These are phyloP conservation scores for Phenoliferia sp. DNA, from an alignment of 1,284 basidiomycete genomes.

Conservation along the genomic window DNA sequence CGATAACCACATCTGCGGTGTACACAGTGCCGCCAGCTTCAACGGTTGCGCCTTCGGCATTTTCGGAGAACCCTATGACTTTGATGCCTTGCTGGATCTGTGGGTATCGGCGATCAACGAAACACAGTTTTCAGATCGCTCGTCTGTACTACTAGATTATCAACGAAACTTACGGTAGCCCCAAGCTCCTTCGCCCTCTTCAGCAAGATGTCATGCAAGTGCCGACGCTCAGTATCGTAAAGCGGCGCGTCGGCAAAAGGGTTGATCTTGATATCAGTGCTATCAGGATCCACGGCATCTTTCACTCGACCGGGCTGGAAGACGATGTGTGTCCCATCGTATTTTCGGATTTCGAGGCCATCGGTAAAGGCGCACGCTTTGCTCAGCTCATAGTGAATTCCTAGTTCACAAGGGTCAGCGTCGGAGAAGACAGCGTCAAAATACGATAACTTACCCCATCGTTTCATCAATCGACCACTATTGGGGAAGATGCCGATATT, in stretches of 20 bases:
- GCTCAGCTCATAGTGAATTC: conserved; percentile 6
- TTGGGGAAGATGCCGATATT: conserved; percentile 20
- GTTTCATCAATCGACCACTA: conserved; percentile 5
- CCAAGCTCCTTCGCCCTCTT: conserved; percentile 13
- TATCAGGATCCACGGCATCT: neutral
- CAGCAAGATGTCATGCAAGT: conserved; percentile 10
- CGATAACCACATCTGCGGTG: conserved; percentile 39
- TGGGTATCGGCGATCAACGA: no score
- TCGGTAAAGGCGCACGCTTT: neutral
- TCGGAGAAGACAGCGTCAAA: neutral
- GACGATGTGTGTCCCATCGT: neutral
- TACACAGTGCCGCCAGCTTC: conserved; percentile 35
- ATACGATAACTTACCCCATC: neutral
- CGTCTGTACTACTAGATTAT: neutral
- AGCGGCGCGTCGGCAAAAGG: conserved; percentile 11
- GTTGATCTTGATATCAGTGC: neutral
- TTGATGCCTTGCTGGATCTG: conserved; percentile 32
- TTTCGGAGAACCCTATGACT: conserved; percentile 39
- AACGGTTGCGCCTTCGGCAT: conserved; percentile 30
- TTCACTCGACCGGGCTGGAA: neutral
- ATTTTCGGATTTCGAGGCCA: neutral
- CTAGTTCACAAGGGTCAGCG: neutral
- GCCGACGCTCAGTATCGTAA: conserved; percentile 9
- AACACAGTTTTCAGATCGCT: neutral
- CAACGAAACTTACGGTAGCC: neutral